These are phyloP conservation scores for Aphanomyces invadans DNA, from an alignment of 352 stramenopile genomes.

Conservation along the genomic window DNA sequence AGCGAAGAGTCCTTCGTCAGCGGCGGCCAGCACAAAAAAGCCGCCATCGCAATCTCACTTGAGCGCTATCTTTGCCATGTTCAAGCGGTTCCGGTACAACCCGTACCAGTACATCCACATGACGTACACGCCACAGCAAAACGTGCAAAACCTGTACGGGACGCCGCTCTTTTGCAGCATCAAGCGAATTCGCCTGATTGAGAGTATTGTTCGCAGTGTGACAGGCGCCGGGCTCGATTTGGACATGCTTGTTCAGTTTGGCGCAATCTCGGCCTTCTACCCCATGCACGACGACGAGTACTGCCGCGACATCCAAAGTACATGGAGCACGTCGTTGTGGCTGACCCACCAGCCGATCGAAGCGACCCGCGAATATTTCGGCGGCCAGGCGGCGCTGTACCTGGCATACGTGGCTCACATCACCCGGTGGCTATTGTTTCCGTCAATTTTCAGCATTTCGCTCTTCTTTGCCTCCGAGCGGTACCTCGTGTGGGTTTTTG, in stretches of 20 bases:
- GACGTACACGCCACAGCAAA: constrained; percentile 58
- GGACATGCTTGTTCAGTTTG: constrained; percentile 64
- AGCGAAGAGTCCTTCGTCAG: background rate
- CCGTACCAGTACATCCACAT: constrained; percentile 83
- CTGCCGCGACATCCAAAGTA: constrained; percentile 48
- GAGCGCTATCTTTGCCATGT: background rate
- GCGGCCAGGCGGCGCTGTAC: constrained; percentile 93
- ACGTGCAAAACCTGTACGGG: constrained; percentile 58
- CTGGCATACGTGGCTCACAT: constrained; percentile 96
- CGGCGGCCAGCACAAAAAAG: no score
- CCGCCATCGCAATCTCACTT: no score
- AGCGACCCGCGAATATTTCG: constrained; percentile 76
- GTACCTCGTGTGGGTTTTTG: constrained; percentile 69
- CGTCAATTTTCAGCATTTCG: constrained; percentile 85
- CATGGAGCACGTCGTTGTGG: constrained; percentile 69
- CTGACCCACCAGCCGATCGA: constrained; percentile 78
- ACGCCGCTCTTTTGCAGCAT: constrained; percentile 71
- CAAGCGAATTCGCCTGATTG: constrained; percentile 68
- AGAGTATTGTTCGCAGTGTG: constrained; percentile 73
- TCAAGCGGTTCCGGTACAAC: constrained; percentile 47
- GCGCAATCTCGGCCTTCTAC: constrained; percentile 63
- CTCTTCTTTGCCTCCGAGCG: constrained; percentile 78
- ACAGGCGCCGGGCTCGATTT: constrained; percentile 31
- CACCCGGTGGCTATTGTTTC: constrained; percentile 91
- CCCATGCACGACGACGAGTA: constrained; percentile 64